phyloP scores from a whole-genome alignment of 2,329 filamentous ascomycete species.

The Ceratocystis cacaofunesta region DNA sequence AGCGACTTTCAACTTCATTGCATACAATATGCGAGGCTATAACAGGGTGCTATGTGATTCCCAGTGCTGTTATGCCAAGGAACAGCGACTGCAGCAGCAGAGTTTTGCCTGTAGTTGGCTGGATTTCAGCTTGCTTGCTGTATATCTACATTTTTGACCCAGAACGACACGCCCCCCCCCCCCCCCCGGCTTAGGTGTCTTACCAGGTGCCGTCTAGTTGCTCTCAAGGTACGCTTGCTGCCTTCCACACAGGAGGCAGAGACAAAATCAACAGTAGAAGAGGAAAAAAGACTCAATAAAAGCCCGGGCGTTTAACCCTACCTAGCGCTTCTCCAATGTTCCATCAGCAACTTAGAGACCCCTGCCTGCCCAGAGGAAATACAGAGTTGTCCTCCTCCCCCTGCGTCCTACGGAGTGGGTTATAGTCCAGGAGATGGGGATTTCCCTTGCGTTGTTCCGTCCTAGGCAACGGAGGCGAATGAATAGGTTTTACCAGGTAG shows the following conservation, averaged over 20 bases:
- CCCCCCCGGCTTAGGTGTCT: neutral
- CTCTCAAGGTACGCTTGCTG: neutral
- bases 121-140: neutral
- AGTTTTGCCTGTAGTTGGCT: neutral
- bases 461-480: neutral
- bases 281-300: neutral
- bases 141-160: neutral
- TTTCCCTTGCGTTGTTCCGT: neutral
- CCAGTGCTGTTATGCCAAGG: neutral
- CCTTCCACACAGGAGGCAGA: neutral
- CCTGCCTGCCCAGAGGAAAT: neutral
- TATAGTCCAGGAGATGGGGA: neutral
- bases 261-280: neutral
- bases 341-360: neutral
- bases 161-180: neutral
- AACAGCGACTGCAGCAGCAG: neutral
- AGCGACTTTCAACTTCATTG: neutral
- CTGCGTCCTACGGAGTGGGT: neutral
- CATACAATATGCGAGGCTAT: neutral
- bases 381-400: neutral
- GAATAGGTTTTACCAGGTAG: neutral
- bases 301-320: neutral
- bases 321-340: neutral
- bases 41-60: neutral
- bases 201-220: neutral